Evolutionary conservation across 2,329 filamentous ascomycete species (phyloP).

Genomic region (Trichoderma koningii): DNA sequence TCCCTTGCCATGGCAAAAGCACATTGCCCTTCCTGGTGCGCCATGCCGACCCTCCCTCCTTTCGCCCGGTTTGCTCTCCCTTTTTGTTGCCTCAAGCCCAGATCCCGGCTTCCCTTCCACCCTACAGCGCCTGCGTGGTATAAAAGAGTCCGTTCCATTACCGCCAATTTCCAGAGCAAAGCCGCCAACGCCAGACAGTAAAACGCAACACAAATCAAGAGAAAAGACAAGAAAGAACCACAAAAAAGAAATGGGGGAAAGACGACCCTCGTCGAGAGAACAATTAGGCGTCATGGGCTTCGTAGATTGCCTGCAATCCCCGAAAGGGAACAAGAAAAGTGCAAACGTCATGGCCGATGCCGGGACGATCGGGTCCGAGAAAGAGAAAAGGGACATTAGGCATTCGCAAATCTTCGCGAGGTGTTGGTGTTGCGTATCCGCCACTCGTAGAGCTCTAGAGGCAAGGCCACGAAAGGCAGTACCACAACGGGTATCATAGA

Average conservation of each 20-base stretch:
- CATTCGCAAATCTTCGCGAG: neutral
- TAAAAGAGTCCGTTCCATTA: slow-evolving; percentile 29
- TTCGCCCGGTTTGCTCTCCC: neutral
- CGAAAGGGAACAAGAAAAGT: slow-evolving; percentile 6
- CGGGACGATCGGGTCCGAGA: neutral
- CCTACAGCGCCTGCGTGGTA: slow-evolving; percentile 23
- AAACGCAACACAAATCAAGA: slow-evolving; percentile 22
- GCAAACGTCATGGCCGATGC: slow-evolving; percentile 6
- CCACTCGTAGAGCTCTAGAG: neutral
- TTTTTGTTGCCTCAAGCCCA: neutral
- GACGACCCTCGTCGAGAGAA: slow-evolving; percentile 26
- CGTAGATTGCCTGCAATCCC: slow-evolving; percentile 26
- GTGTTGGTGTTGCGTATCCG: neutral
- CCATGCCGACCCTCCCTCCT: slow-evolving; percentile 7
- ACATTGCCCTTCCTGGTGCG: neutral
- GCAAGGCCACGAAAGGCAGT: neutral
- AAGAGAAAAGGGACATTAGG: neutral
- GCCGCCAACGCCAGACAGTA: slow-evolving; percentile 32
- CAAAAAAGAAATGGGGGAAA: neutral
- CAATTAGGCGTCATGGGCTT: slow-evolving; percentile 29
- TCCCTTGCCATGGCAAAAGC: slow-evolving; percentile 2
- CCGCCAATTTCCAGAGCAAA: slow-evolving; percentile 28
- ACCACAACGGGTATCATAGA: slow-evolving; percentile 4
- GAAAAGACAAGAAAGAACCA: neutral
- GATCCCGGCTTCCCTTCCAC: slow-evolving; percentile 11